Conservation (phyloP, 1,284 basidiomycete genomes). For the Cystobasidium slooffiae region DNA sequence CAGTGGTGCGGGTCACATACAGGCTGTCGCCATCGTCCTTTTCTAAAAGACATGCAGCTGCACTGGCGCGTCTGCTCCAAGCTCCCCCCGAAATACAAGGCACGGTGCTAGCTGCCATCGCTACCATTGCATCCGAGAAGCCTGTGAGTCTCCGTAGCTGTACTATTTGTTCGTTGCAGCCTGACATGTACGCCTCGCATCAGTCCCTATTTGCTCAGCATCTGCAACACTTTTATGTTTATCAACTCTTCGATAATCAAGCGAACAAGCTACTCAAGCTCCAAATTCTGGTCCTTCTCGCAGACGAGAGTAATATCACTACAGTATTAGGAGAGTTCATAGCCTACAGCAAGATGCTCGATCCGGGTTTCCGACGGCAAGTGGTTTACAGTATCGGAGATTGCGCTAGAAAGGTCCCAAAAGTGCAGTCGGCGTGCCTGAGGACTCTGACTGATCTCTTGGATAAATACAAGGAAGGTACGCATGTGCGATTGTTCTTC, state of each 20-base stretch:
- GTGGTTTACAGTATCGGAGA: slow-evolving; percentile 77
- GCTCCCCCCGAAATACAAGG: slow-evolving; percentile 71
- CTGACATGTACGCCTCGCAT: slow-evolving; percentile 53
- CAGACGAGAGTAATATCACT: slow-evolving; percentile 69
- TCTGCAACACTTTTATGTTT: slow-evolving; percentile 68
- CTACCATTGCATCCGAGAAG: slow-evolving; percentile 62
- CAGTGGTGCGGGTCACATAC: slow-evolving; percentile 72
- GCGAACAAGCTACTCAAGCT: slow-evolving; percentile 71
- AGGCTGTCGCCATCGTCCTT: slow-evolving; percentile 70
- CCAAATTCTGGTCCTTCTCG: slow-evolving; percentile 68
- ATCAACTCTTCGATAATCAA: slow-evolving; percentile 69
- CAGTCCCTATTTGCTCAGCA: slow-evolving; percentile 51
- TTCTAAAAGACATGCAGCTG: slow-evolving; percentile 65
- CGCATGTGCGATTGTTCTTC: not conserved
- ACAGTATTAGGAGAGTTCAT: slow-evolving; percentile 71
- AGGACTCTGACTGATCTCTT: slow-evolving; percentile 26
- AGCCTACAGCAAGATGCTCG: slow-evolving; percentile 75
- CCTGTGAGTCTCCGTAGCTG: not conserved
- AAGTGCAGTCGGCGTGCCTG: slow-evolving; percentile 71
- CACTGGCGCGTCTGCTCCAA: slow-evolving; percentile 71
- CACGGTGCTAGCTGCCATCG: slow-evolving; percentile 72
- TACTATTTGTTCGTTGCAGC: not conserved
- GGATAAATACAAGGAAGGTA: slow-evolving; percentile 4
- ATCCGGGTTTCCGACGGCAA: slow-evolving; percentile 70
- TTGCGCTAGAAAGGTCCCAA: slow-evolving; percentile 70